Percentiles rank a stretch among this genome's conserved stretches.
Evolutionary conservation across 2,329 filamentous ascomycete species (phyloP).

Genomic region (Monosporascus sp.): DNA sequence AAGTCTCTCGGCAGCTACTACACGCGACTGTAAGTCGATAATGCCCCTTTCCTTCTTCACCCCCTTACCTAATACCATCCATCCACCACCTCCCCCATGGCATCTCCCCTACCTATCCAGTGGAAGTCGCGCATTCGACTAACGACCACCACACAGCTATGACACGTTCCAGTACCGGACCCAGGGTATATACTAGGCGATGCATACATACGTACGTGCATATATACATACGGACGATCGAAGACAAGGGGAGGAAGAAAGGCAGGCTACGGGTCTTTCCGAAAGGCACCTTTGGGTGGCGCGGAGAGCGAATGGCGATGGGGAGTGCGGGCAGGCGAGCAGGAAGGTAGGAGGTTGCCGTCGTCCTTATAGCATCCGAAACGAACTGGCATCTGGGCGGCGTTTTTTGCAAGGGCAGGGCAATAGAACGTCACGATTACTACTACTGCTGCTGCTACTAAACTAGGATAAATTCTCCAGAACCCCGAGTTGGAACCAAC

Average conservation of each 20-base stretch:
- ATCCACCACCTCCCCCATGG: not conserved
- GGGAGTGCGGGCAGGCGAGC: not conserved
- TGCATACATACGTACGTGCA: not conserved
- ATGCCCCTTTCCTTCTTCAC: not conserved
- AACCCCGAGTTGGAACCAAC: too few species aligned
- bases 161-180: constrained; percentile 86
- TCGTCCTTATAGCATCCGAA: not conserved
- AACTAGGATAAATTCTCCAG: too few species aligned
- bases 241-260: not conserved
- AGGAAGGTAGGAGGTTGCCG: not conserved
- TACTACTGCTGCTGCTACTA: too few species aligned
- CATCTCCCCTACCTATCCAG: constrained; percentile 4
- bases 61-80: not conserved
- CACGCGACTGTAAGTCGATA: constrained; percentile 65
- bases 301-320: not conserved
- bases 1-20: constrained; percentile 86
- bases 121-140: constrained; percentile 6
- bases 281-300: too few species aligned
- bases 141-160: constrained; percentile 47
- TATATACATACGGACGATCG: not conserved
- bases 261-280: too few species aligned
- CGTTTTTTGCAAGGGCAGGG: too few species aligned
- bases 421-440: too few species aligned
- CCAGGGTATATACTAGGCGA: constrained; percentile 71
- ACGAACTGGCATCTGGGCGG: too few species aligned